Conservation (phyloP, 1,139 yeast species). For the Lizanozyma gosingica region DNA sequence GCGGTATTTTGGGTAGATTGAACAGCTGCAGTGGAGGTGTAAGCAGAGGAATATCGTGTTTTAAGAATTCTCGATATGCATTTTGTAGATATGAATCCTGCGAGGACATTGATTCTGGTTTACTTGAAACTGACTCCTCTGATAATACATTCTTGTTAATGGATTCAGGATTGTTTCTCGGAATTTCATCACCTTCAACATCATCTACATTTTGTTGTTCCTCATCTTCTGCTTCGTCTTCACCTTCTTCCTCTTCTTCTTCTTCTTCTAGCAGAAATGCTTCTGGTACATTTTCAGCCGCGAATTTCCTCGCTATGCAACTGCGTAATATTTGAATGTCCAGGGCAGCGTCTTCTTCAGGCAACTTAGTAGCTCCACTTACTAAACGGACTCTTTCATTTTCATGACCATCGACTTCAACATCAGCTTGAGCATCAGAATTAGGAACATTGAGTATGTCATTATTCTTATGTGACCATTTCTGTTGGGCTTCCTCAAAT, state of each 20-base stretch:
- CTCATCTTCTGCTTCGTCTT: conserved; percentile 5
- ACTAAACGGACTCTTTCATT: background rate
- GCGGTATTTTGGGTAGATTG: background rate
- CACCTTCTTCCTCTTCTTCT: conserved; percentile 8
- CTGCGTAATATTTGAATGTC: background rate
- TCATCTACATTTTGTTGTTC: conserved; percentile 4
- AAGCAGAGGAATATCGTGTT: background rate
- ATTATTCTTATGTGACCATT: too few relatives aligned
- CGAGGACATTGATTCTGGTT: background rate
- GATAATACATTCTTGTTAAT: background rate
- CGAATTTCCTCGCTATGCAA: background rate
- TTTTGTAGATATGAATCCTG: background rate
- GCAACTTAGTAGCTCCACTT: conserved; percentile 2
- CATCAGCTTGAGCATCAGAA: too few relatives aligned
- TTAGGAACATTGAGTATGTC: too few relatives aligned
- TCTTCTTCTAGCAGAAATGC: too few relatives aligned
- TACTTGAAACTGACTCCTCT: background rate
- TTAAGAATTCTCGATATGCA: background rate
- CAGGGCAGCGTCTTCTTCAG: conserved; percentile 1
- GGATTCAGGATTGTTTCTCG: conserved; percentile 1
- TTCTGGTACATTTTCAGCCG: too few relatives aligned
- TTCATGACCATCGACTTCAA: too few relatives aligned
- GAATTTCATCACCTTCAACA: conserved; percentile 5
- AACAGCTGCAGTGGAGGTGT: background rate
- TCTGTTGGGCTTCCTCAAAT: conserved; percentile 2